Base-by-base conservation (phyloP, 768 basidiomycete species). In the Pholiota conissans region DNA sequence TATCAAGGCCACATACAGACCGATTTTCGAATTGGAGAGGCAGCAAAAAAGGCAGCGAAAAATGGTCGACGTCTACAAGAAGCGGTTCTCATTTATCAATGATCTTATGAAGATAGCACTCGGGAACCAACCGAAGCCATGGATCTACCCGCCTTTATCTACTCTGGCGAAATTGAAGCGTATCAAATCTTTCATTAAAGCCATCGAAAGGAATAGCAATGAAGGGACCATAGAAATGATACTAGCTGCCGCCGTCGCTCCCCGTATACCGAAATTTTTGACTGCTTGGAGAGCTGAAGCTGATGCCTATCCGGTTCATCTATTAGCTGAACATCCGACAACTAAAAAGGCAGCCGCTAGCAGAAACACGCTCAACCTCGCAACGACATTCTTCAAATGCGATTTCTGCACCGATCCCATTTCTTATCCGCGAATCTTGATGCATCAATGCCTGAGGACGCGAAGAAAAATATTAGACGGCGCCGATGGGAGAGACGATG, bases 351-450 rank as follows among this genome's bases (percentile, higher is more conserved):
- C 11, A 14, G 5, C 8, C 37, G 58, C 22, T 10, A 34, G 45
- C 29, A 53, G 45, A 11, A 39, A 35, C 11, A 47, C 49, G 10
- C 58, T 73, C 14, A 50, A 68, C 1, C 69, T 73, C 30, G 73
- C 73, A 13, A 66, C 67, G 2, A 67, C 65, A 6, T 71, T 73
- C 47, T 76, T 76, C 59, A 65, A 68, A 14, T 76, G 74, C 56
- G 48, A 55, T n/a, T 68, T 57, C 40, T 74, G 73, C 40, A 55
- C 45, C 5, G 72, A 72, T 49, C 65, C 69, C 2, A 71, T 73
- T 9, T 61, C 68, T 1, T 74, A 71, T 56, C 71, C 72, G 7
- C 62, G 69, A 8, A 62, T 74, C 14, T 59, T 74, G 49, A 62
- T 62, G 28, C 74, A 76, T 32, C 29, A 32, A 13, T 73, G 72